phyloP scores from a whole-genome alignment of 495 filamentous ascomycete species.

The Entonaema liquescens region DNA sequence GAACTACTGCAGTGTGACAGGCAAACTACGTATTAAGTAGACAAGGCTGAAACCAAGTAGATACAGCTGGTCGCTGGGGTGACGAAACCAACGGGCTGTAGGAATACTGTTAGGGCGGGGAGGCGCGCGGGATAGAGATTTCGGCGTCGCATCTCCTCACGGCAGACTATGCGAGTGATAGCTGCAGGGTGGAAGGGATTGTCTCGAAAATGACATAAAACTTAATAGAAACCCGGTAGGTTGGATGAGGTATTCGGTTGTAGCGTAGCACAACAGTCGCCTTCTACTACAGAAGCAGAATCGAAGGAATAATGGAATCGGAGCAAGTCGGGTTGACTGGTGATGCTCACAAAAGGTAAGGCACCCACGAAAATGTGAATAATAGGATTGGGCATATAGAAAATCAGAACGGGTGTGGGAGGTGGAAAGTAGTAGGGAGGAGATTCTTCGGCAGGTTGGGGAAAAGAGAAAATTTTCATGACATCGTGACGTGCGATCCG shows the following conservation, averaged over 20 bases:
- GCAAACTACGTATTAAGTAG: constrained; percentile 36
- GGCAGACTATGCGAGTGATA: constrained; percentile 27
- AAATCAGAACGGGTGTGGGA: constrained; percentile 22
- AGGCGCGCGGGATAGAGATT: constrained; percentile 28
- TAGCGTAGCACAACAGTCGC: constrained; percentile 33
- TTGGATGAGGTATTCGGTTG: constrained; percentile 33
- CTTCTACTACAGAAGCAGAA: constrained; percentile 23
- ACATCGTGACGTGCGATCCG: constrained; percentile 38
- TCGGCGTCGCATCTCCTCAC: constrained; percentile 25
- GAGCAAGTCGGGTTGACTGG: constrained; percentile 36
- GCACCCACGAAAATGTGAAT: constrained; percentile 26
- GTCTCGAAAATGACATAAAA: constrained; percentile 15
- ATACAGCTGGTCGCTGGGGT: constrained; percentile 2
- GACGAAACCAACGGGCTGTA: constrained; percentile 2
- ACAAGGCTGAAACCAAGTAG: constrained; percentile 34
- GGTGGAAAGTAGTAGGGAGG: constrained; percentile 9
- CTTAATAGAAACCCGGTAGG: constrained; percentile 35
- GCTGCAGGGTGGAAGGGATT: constrained; percentile 21
- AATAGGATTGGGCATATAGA: constrained; percentile 35
- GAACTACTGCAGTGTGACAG: constrained; percentile 43
- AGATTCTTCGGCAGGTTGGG: constrained; percentile 36
- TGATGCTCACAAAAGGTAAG: constrained; percentile 26
- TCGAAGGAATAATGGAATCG: constrained; percentile 35
- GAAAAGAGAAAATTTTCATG: constrained; percentile 40
- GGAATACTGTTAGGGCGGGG: constrained; percentile 16